Evolutionary conservation across 108 stramenopile species (phyloP).

Genomic region (Cyclotella kingstonii): DNA sequence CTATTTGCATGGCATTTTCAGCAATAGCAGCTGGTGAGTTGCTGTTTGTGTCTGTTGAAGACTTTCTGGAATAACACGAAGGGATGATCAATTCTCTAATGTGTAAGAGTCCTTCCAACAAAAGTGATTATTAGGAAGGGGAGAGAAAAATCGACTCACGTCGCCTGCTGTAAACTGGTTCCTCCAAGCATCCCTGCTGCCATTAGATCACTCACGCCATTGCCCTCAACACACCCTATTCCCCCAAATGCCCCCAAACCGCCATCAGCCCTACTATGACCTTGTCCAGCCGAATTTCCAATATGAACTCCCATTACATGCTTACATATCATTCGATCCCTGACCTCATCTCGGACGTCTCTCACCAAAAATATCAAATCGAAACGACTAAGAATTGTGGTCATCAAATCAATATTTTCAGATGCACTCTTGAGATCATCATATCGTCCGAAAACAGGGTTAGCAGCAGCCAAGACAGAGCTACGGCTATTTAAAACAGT

Average conservation of each 20-base stretch:
- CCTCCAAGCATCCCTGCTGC: conserved; percentile 42
- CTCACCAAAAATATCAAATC: conserved; percentile 98
- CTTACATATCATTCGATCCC: conserved; percentile 92
- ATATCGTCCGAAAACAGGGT: conserved; percentile 98
- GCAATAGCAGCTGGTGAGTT: conserved; percentile 80
- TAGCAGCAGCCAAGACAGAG: conserved; percentile 97
- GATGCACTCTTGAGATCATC: conserved; percentile 94
- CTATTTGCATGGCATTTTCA: conserved; percentile 81
- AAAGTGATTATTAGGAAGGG: not conserved
- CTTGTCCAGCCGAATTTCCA: conserved; percentile 45
- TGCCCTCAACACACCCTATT: conserved; percentile 23
- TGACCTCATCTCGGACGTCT: conserved; percentile 94
- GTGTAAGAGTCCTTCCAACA: not conserved
- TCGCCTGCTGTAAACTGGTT: conserved; percentile 38
- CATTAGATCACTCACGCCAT: conserved; percentile 45
- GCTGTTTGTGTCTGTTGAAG: conserved; percentile 44
- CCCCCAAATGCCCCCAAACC: conserved; percentile 34
- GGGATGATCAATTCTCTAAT: too few relatives aligned
- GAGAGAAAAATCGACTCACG: too few relatives aligned
- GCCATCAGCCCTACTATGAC: conserved; percentile 25
- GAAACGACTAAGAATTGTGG: conserved; percentile 96
- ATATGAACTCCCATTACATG: conserved; percentile 99
- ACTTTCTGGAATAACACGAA: conserved; percentile 20
- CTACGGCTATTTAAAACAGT: conserved; percentile 93
- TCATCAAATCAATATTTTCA: conserved; percentile 99